Evolutionary conservation across 306 rosid genomes (phyloP).

Genomic region (Trifolium subterraneum): DNA sequence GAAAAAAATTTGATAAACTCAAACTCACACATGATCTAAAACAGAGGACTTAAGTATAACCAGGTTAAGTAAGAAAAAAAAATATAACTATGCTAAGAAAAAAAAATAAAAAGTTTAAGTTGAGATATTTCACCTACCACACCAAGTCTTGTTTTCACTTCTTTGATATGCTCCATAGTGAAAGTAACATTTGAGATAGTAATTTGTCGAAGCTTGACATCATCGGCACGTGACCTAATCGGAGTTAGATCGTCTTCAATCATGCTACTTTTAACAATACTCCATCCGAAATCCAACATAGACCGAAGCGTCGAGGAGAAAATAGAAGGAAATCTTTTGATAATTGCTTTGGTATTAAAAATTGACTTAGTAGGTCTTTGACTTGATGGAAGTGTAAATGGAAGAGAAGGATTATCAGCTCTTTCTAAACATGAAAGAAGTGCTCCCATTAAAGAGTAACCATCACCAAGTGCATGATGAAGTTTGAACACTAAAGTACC

Average conservation of each 20-base stretch:
- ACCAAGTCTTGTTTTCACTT: slow-evolving; percentile 47
- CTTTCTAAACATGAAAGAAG: slow-evolving; percentile 64
- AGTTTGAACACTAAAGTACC: slow-evolving; percentile 52
- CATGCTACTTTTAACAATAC: slow-evolving; percentile 44
- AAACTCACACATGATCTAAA: neutral
- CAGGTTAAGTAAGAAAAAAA: too few relatives aligned
- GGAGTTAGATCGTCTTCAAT: slow-evolving; percentile 59
- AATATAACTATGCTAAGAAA: neutral
- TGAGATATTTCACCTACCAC: slow-evolving; percentile 53
- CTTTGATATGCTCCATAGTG: slow-evolving; percentile 45
- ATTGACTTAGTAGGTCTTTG: slow-evolving; percentile 1
- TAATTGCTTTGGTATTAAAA: neutral
- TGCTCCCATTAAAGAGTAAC: slow-evolving; percentile 62
- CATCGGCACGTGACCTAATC: slow-evolving; percentile 51
- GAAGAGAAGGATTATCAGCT: slow-evolving; percentile 54
- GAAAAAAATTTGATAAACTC: neutral
- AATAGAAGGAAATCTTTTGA: slow-evolving; percentile 24
- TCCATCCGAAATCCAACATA: slow-evolving; percentile 51
- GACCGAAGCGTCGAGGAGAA: slow-evolving; percentile 27
- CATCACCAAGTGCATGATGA: slow-evolving; percentile 74
- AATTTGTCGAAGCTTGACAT: slow-evolving; percentile 36
- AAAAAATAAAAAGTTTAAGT: neutral
- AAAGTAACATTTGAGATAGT: slow-evolving; percentile 43
- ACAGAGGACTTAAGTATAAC: neutral
- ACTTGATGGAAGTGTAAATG: slow-evolving; percentile 57